Base-by-base conservation (phyloP, 345 rosid species). In the Hibiscus tridactylites region DNA sequence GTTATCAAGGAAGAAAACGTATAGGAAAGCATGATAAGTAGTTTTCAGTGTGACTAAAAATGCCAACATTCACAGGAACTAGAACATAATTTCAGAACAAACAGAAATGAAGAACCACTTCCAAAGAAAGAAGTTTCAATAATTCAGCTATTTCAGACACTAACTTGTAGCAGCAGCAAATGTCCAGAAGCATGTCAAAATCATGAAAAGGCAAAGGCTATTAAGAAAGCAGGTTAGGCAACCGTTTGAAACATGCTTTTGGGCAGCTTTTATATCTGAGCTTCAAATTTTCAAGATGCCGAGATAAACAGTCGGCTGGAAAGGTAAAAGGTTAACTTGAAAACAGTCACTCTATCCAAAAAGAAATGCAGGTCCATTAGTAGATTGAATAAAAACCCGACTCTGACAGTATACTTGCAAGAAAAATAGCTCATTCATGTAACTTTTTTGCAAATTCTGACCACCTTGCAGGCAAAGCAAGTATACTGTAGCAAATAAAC, bases 281-380 rank as follows among this genome's bases (percentile, higher is more conserved):
- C 15, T 65, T 65, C 56, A 46, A 65, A 12, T 6, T 65, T 46
- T 44, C 54, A 44, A 44, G n/a, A 5, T 9, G 56, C 19, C 21
- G 69, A 42, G 56, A 65, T 21, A 15, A 24, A 46, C 54, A 24
- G 37, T 24, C 3, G 11, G 13, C 37, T 44, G 29, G 8, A 64
- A 65, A 65, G 56, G 70, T 46, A 2, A 64, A 65, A 65, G 56
- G 70, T 46, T 13, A 65, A 24, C 29, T 64, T 39, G 68, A 39
- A 64, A 65, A 8, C 49, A 33, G 44, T 16, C 65, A 59, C 35
- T 59, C 7, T 16, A 61, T 33, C 12, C 8, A 16, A 31, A 33
- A 15, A 16, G 3, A 2, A 31, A 16, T 54, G 59, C 26, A 54
- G 59, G 59, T 6, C 17, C 16, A 17, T 17, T 0, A 54, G 12